These are phyloP conservation scores for Saccharomyces cerevisiae DNA, from an alignment of 805 yeast species.

Conservation along the genomic window DNA sequence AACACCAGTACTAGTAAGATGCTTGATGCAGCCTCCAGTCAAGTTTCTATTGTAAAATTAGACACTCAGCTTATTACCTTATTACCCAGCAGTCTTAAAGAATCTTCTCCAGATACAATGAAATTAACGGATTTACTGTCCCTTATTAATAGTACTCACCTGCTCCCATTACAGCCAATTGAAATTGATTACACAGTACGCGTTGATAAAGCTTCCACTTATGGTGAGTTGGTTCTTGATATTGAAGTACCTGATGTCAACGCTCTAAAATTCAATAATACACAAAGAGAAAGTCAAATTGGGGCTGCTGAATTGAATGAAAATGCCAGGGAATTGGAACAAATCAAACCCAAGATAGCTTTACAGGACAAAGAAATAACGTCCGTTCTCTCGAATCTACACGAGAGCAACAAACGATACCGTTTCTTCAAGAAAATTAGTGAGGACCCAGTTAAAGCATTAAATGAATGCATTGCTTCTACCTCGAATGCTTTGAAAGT, in stretches of 20 bases:
- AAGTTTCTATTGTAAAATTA: conserved; percentile 44
- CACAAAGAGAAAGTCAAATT: conserved; percentile 23
- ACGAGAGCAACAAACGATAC: conserved; percentile 52
- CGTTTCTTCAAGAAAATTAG: conserved; percentile 69
- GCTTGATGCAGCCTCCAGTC: conserved; percentile 32
- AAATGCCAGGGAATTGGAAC: conserved; percentile 23
- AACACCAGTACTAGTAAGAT: conserved; percentile 1
- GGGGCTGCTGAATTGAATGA: conserved; percentile 25
- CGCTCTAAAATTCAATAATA: conserved; percentile 23
- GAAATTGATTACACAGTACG: conserved; percentile 64
- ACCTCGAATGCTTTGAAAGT: conserved; percentile 82
- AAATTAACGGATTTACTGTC: conserved; percentile 44
- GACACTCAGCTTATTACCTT: conserved; percentile 39
- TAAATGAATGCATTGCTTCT: conserved; percentile 66
- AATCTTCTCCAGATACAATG: conserved; percentile 10
- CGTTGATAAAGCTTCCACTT: conserved; percentile 67
- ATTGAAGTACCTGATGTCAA: conserved; percentile 46
- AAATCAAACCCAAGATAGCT: conserved; percentile 34
- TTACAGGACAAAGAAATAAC: conserved; percentile 37
- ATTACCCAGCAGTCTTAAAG: conserved; percentile 21
- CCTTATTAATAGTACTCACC: conserved; percentile 44
- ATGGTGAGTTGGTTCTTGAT: conserved; percentile 76
- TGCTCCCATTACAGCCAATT: conserved; percentile 74
- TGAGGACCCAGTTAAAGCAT: conserved; percentile 67
- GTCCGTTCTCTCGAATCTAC: conserved; percentile 42